Percentiles rank a stretch among this genome's conserved stretches.
These are phyloP conservation scores for Salinomyces thailandicus DNA, from an alignment of 2,329 filamentous ascomycete species.

Conservation along the genomic window DNA sequence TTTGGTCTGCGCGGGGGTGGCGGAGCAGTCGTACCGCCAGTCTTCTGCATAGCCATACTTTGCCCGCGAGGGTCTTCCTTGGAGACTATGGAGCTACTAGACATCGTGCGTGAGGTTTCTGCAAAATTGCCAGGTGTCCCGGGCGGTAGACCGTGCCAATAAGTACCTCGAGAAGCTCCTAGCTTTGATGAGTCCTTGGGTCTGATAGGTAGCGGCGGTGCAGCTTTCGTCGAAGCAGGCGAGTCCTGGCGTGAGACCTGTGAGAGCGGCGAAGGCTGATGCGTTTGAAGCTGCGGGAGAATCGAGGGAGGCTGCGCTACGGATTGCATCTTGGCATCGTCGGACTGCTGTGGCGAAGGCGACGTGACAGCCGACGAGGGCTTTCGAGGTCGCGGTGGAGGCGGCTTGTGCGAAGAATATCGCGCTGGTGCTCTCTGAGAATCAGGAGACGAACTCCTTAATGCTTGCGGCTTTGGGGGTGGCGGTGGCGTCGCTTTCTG, in stretches of 20 bases:
- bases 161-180: conserved; percentile 4
- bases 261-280: conserved; percentile 23
- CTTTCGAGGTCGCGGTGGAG: conserved; percentile 28
- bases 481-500: conserved; percentile 18
- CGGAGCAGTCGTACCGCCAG: conserved; percentile 9
- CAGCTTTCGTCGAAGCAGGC: conserved; percentile 1
- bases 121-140: conserved; percentile 2
- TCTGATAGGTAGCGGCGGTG: conserved; percentile 3
- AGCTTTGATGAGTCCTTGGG: conserved; percentile 11
- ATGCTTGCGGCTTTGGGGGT: conserved; percentile 26
- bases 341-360: conserved; percentile 3
- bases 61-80: conserved; percentile 5
- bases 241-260: conserved; percentile 24
- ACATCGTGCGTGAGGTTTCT: conserved; percentile 2
- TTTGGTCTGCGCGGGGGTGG: conserved; percentile 19
- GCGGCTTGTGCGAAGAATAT: conserved; percentile 11
- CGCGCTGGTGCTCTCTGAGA: conserved; percentile 10
- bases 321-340: conserved; percentile 1
- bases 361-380: conserved; percentile 25
- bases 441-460: conserved; percentile 30
- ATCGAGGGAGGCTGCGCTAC: conserved; percentile 4
- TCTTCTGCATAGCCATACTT: conserved; percentile 9
- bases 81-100: conserved; percentile 5
- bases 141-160: conserved; percentile 5
- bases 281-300: conserved; percentile 1